phyloP scores from a whole-genome alignment of 2,329 filamentous ascomycete genomes.

The Zasmidium cellare region DNA sequence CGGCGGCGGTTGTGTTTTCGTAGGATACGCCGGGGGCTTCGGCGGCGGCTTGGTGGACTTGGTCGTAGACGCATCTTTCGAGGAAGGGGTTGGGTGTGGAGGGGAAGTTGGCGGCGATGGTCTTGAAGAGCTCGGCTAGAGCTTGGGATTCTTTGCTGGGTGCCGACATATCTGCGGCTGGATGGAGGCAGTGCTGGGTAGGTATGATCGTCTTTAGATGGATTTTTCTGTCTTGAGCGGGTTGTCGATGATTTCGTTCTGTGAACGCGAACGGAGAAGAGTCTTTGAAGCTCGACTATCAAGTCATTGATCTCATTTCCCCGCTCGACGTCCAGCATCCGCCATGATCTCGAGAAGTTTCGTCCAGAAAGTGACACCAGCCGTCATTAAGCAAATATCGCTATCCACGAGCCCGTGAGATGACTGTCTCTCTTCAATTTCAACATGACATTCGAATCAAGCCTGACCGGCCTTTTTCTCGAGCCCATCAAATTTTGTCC shows the following conservation, averaged over 20 bases:
- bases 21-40: constrained; percentile 26
- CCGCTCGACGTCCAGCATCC: neutral
- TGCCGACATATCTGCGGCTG: constrained; percentile 20
- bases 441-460: no score
- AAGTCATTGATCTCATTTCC: constrained; percentile 4
- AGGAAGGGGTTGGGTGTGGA: constrained; percentile 18
- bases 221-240: no score
- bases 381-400: no score
- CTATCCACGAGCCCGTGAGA: no score
- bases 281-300: neutral
- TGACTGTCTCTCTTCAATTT: no score
- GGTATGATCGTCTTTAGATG: no score
- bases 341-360: no score
- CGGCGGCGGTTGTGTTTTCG: constrained; percentile 19
- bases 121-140: constrained; percentile 23
- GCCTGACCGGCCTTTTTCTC: no score
- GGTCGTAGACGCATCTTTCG: constrained; percentile 26
- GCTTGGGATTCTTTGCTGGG: constrained; percentile 28
- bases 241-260: no score
- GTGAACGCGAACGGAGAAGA: neutral
- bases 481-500: no score
- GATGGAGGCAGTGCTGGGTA: no score
- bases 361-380: no score
- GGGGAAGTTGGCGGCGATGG: constrained; percentile 19
- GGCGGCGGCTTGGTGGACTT: constrained; percentile 23